Conservation (phyloP, 495 filamentous ascomycete genomes). For the Tuber aestivum region DNA sequence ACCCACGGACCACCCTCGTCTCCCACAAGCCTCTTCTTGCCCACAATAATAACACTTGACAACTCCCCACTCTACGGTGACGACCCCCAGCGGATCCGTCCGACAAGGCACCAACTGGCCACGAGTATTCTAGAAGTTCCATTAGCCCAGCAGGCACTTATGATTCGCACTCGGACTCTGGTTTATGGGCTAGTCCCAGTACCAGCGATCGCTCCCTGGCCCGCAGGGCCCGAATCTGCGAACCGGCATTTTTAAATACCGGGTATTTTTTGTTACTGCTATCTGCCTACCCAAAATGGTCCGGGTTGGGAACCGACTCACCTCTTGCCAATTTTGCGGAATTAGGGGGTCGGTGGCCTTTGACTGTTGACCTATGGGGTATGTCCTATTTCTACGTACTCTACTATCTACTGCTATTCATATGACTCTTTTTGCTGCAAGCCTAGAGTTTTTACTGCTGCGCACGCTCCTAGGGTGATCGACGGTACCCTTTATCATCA, state of each 20-base stretch:
- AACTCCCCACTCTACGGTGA: background rate
- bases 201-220: background rate
- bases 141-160: background rate
- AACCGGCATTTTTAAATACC: background rate
- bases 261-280: background rate
- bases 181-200: background rate
- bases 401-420: constrained; percentile 4
- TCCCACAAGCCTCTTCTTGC: background rate
- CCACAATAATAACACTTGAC: background rate
- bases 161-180: constrained; percentile 1
- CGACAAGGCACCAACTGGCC: constrained; percentile 2
- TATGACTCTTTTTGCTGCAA: constrained; percentile 30
- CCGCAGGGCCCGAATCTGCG: background rate
- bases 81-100: background rate
- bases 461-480: constrained; percentile 20
- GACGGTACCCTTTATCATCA: constrained; percentile 14
- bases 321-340: background rate
- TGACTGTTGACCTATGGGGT: constrained; percentile 18
- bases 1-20: background rate
- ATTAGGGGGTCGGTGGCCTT: background rate
- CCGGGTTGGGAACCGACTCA: background rate
- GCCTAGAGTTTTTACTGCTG: constrained; percentile 25
- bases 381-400: constrained; percentile 12
- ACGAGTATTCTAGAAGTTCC: background rate
- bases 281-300: background rate